Percentiles rank a stretch among this genome's conserved stretches.
Evolutionary conservation across 192 early-diverging fungal genomes (phyloP).

Genomic region (Umbelopsis isabellina): DNA sequence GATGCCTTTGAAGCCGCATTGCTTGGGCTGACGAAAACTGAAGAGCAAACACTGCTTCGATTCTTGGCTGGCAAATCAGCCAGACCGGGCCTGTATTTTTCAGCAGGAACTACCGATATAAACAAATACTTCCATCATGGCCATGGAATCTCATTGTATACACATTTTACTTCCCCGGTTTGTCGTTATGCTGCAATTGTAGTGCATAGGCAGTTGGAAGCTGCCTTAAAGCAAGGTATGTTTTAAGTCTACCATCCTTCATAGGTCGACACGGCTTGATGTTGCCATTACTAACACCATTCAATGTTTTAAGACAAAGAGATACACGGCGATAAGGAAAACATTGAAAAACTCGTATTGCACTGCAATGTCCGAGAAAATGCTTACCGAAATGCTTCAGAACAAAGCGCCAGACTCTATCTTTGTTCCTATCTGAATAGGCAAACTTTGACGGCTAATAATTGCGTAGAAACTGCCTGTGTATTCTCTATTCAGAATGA

Average conservation of each 20-base stretch:
- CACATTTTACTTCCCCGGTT: conserved; percentile 98
- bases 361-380: conserved; percentile 85
- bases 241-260: no score
- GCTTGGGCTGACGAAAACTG: not conserved
- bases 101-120: conserved; percentile 24
- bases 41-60: conserved; percentile 5
- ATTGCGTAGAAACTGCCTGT: not conserved
- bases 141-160: conserved; percentile 73
- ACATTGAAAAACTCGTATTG: conserved; percentile 60
- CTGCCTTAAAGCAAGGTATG: conserved; percentile 53
- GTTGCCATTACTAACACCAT: not conserved
- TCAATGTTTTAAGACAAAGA: conserved; percentile 38
- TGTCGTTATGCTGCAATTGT: conserved; percentile 96
- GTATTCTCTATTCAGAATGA: conserved; percentile 2
- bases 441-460: not conserved
- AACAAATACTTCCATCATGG: conserved; percentile 25
- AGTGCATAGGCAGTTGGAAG: conserved; percentile 90
- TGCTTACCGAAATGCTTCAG: conserved; percentile 69
- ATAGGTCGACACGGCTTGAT: not conserved
- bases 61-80: conserved; percentile 14
- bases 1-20: conserved; percentile 13
- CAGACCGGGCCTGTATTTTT: conserved; percentile 1
- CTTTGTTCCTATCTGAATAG: conserved; percentile 62
- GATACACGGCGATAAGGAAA: conserved; percentile 56
- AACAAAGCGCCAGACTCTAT: conserved; percentile 67